phyloP scores from a whole-genome alignment of 1,284 basidiomycete species.

The Trichosporon asahii region DNA sequence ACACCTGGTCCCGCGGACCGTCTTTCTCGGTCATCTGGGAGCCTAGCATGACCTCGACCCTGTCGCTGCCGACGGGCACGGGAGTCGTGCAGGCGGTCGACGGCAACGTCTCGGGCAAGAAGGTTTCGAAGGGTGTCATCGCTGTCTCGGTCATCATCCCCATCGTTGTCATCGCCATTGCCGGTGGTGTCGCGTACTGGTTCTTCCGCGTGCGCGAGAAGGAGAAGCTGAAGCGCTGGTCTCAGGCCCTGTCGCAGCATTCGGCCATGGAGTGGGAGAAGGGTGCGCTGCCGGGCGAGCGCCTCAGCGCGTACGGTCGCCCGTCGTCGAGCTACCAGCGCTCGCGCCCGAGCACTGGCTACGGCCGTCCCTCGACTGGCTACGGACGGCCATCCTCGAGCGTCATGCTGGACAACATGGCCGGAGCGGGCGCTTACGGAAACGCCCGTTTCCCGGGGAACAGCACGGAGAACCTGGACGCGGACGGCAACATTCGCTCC shows the following conservation, averaged over 20 bases:
- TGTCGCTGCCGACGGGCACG: constrained; percentile 42
- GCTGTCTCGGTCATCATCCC: constrained; percentile 77
- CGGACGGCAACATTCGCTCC: constrained; percentile 32
- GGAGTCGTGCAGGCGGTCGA: constrained; percentile 40
- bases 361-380: constrained; percentile 27
- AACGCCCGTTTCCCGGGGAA: constrained; percentile 30
- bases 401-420: constrained; percentile 56
- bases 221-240: constrained; percentile 66
- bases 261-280: constrained; percentile 49
- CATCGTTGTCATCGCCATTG: constrained; percentile 56
- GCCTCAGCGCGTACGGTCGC: constrained; percentile 74
- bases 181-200: constrained; percentile 56
- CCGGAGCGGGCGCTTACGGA: constrained; percentile 62
- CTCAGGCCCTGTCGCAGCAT: constrained; percentile 48
- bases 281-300: constrained; percentile 44
- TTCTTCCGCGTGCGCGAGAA: constrained; percentile 60
- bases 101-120: constrained; percentile 44
- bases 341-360: constrained; percentile 46
- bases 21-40: constrained; percentile 58
- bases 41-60: constrained; percentile 33
- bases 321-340: constrained; percentile 46
- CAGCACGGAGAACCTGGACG: constrained; percentile 31
- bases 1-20: constrained; percentile 63
- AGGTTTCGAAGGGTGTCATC: constrained; percentile 61
- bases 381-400: constrained; percentile 36